These are phyloP conservation scores for Periglandula ipomoeae DNA, from an alignment of 2,329 filamentous ascomycete genomes.

Conservation along the genomic window DNA sequence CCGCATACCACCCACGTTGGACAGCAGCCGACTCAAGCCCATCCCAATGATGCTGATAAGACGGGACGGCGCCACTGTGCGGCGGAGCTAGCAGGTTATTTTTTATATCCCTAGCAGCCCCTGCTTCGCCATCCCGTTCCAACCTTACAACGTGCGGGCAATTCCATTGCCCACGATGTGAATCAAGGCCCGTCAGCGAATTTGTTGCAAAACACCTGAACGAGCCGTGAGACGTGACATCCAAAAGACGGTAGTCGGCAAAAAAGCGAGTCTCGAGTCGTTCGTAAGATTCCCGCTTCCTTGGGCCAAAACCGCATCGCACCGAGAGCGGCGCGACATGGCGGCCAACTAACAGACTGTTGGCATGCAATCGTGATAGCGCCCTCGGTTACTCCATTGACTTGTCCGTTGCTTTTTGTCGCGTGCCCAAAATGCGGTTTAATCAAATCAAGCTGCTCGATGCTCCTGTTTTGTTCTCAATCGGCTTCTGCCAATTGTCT, in stretches of 20 bases:
- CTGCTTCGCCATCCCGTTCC: no score
- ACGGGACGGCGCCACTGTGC: not conserved
- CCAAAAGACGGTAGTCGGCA: not conserved
- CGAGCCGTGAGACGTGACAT: not conserved
- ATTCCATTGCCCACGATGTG: not conserved
- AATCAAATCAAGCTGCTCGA: not conserved
- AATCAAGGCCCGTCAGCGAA: not conserved
- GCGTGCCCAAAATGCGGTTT: not conserved
- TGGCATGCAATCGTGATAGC: not conserved
- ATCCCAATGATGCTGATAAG: no score
- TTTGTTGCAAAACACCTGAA: not conserved
- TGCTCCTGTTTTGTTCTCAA: no score
- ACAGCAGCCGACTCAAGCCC: not conserved
- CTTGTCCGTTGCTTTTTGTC: not conserved
- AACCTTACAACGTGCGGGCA: not conserved
- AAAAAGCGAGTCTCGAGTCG: not conserved
- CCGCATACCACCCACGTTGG: not conserved
- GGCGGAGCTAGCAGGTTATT: not conserved
- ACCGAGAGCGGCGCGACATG: not conserved
- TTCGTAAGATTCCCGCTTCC: not conserved
- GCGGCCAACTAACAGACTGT: not conserved
- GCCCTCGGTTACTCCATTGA: no score
- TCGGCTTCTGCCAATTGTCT: not conserved
- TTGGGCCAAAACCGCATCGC: not conserved
- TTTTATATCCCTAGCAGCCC: no score